These are phyloP conservation scores for Wallemia hederae DNA, from an alignment of 1,284 basidiomycete species.

Conservation along the genomic window DNA sequence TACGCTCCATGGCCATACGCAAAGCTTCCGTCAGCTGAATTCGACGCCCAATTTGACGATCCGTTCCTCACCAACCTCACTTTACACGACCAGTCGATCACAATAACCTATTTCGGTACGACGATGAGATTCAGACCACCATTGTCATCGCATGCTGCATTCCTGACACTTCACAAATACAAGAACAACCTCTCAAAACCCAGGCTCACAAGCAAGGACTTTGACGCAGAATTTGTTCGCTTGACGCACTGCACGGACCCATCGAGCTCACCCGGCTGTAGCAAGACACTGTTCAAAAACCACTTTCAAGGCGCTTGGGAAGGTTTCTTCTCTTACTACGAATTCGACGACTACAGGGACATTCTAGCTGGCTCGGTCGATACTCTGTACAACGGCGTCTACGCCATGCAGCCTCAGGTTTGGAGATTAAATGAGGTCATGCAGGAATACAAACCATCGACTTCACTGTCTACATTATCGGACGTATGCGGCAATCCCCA, in stretches of 20 bases:
- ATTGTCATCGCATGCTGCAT: slow-evolving; percentile 16
- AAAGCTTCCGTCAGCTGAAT: slow-evolving; percentile 13
- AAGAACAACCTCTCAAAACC: not conserved
- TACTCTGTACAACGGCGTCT: slow-evolving; percentile 21
- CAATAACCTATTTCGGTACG: slow-evolving; percentile 17
- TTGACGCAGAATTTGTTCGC: slow-evolving; percentile 14
- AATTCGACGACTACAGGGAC: slow-evolving; percentile 22
- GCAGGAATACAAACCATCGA: too few species aligned
- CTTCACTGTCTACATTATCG: not conserved
- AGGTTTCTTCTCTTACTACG: slow-evolving; percentile 24
- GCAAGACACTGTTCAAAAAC: slow-evolving; percentile 17
- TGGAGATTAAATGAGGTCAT: slow-evolving; percentile 21
- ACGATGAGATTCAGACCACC: slow-evolving; percentile 13
- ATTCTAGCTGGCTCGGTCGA: slow-evolving; percentile 15
- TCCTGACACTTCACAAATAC: slow-evolving; percentile 12
- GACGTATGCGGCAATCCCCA: not conserved
- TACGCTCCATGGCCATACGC: slow-evolving; percentile 22
- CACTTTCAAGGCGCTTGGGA: slow-evolving; percentile 23
- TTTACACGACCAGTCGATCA: slow-evolving; percentile 14
- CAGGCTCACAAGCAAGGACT: slow-evolving; percentile 9
- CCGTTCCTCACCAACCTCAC: slow-evolving; percentile 20
- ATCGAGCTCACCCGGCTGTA: slow-evolving; percentile 14
- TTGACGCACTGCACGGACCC: slow-evolving; percentile 18
- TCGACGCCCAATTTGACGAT: slow-evolving; percentile 12
- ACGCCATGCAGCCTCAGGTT: slow-evolving; percentile 25